A percentile compares a stretch with the other conserved stretches of the same genome.
phyloP scores from a whole-genome alignment of 2,329 filamentous ascomycete genomes.

The Nannizziopsis barbatae region DNA sequence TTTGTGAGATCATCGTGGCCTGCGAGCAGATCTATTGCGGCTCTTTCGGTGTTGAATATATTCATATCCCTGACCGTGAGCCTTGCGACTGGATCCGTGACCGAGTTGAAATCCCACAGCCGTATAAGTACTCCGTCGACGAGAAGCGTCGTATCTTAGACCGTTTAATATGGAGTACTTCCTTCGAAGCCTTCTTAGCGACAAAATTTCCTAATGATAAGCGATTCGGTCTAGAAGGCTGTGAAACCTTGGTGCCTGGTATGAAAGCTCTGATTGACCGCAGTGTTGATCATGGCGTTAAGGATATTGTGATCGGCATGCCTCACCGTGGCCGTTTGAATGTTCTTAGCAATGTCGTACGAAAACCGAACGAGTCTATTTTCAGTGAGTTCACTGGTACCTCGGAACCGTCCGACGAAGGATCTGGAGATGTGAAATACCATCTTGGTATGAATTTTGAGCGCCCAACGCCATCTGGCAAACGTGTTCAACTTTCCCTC shows the following conservation, averaged over 20 bases:
- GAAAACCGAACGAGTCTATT: conserved; percentile 98
- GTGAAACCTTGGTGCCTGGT: conserved; percentile 89
- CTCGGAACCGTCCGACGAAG: conserved; percentile 78
- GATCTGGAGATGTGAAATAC: conserved; percentile 98
- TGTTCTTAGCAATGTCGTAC: conserved; percentile 93
- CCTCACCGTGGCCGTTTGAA: conserved; percentile 97
- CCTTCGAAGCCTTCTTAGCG: conserved; percentile 88
- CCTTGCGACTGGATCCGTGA: conserved; percentile 98
- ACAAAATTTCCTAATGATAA: conserved; percentile 99
- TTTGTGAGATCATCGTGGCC: conserved; percentile 82
- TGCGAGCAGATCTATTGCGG: conserved; percentile 96
- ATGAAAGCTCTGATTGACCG: conserved; percentile 99
- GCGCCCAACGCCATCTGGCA: conserved; percentile 91
- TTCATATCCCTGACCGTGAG: conserved; percentile 93
- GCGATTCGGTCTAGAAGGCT: conserved; percentile 95
- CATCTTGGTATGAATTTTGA: conserved; percentile 99
- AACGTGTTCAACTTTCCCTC: conserved; percentile 96
- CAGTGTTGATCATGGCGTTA: conserved; percentile 95
- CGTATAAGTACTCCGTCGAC: conserved; percentile 95
- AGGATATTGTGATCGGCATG: conserved; percentile 99
- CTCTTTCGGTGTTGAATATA: conserved; percentile 96
- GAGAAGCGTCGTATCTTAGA: conserved; percentile 97
- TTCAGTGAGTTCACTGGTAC: conserved; percentile 96
- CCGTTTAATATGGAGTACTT: conserved; percentile 95
- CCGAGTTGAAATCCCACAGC: conserved; percentile 82